Base-by-base conservation (phyloP, 2,329 filamentous ascomycete genomes). In the Epichloe gansuensis region DNA sequence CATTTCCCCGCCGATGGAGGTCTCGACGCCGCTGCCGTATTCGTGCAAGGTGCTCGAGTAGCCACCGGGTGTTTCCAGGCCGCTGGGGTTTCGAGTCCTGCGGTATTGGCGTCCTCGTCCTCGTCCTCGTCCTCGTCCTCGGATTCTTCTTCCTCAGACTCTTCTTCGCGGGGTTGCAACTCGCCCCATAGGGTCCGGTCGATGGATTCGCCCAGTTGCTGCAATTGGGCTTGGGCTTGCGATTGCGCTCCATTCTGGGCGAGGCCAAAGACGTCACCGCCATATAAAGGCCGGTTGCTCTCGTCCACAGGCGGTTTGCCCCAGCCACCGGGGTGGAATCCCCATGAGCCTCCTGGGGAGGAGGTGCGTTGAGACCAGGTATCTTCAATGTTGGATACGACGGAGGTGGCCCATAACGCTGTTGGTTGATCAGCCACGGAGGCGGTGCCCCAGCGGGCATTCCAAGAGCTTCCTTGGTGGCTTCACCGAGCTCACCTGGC, bases 391-490 rank as follows among this genome's bases (percentile, higher is more conserved):
- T 88, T 23, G 93, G 91, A 67, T 98, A 98, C 8, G 90, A 94
- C 5, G 91, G 91, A 1, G 93, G 91, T 25, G 91, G 90, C 0
- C 93, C 93, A 62, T 90, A 88, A 60, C 91, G 84, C 69, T 98
- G 93, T 69, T 95, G 89, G 69, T 95, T 95, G 66, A 98, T 91
- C 56, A 98, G 78, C 93, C 93, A 98, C 42, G 93, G 93, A 25
- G 93, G 91, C 7, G 93, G 91, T 28, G 91, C 90, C 49, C 89
- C 91, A 13, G 89, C 88, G 23, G 90, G 88, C 74, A 98, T 97
- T 61, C 89, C 93, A 1, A 98, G 78, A 5, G 93, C 91, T 64
- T 97, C 91, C 63, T 88, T 91, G 42, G 96, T 77, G 60, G 88
- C 84, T 52, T 97, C 89, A 60, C 85, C 93, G 48, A 97, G 70